A percentile compares a stretch with the other conserved stretches of the same genome.
These are phyloP conservation scores for Anastatica hierochuntica DNA, from an alignment of 345 rosid genomes.

Conservation along the genomic window DNA sequence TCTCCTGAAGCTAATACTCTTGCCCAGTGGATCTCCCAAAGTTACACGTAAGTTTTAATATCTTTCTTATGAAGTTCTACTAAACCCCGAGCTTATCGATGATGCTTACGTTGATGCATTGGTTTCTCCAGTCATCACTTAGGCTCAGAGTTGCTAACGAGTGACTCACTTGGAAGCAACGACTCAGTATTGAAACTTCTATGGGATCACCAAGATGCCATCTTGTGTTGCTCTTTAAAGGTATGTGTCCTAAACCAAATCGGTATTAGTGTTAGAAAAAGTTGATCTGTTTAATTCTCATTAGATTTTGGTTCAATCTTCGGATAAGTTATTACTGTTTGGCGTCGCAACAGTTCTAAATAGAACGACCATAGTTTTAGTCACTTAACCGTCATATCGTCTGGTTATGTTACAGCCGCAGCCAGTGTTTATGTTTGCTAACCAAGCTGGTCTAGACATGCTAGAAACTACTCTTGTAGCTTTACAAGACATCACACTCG, in stretches of 20 bases:
- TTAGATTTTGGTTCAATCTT: no score
- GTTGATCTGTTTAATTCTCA: no score
- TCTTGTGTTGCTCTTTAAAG: conserved; percentile 82
- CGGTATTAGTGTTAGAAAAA: no score
- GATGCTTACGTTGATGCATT: background rate
- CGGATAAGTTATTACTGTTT: no score
- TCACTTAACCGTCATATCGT: background rate
- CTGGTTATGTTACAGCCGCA: conserved; percentile 38
- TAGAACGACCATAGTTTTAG: background rate
- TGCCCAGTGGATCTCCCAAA: conserved; percentile 84
- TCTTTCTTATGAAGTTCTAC: conserved; percentile 2
- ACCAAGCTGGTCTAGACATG: conserved; percentile 95
- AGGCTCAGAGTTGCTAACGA: conserved; percentile 60
- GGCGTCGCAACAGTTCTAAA: background rate
- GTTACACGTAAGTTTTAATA: conserved; percentile 47
- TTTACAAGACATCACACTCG: conserved; percentile 76
- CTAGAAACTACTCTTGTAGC: conserved; percentile 90
- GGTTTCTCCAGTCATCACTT: conserved; percentile 42
- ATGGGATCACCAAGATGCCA: conserved; percentile 84
- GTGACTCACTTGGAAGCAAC: conserved; percentile 41
- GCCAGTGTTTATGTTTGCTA: conserved; percentile 80
- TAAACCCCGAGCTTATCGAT: background rate
- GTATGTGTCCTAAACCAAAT: conserved; percentile 26
- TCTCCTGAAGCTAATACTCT: conserved; percentile 95
- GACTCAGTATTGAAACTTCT: conserved; percentile 65